These are phyloP conservation scores for Sporothrix schenckii DNA, from an alignment of 2,329 filamentous ascomycete genomes.

Conservation along the genomic window DNA sequence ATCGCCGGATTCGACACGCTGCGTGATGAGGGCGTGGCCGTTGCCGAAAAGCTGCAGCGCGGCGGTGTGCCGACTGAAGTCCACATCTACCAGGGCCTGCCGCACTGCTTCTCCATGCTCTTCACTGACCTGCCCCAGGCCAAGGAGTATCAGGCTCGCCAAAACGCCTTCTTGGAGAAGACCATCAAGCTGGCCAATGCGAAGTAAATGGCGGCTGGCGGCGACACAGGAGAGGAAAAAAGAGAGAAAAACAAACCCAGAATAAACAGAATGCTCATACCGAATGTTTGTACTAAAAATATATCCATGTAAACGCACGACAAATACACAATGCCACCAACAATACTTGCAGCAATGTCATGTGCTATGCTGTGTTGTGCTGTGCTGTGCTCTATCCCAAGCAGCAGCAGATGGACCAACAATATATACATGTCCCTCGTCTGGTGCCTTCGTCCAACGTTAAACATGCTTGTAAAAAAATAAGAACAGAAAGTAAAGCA, in stretches of 20 bases:
- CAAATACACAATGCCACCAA: slow-evolving; percentile 3
- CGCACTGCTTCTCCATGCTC: slow-evolving; percentile 43
- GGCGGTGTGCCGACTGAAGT: slow-evolving; percentile 43
- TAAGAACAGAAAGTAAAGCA: not conserved
- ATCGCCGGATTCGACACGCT: slow-evolving; percentile 44
- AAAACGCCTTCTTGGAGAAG: slow-evolving; percentile 29
- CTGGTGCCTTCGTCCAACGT: not conserved
- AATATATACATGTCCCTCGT: not conserved
- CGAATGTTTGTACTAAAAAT: slow-evolving; percentile 8
- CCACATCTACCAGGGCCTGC: slow-evolving; percentile 44
- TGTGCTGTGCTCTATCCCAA: slow-evolving; percentile 23
- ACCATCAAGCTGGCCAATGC: slow-evolving; percentile 24
- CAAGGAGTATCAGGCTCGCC: slow-evolving; percentile 27
- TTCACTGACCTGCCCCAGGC: slow-evolving; percentile 29
- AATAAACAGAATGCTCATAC: not conserved
- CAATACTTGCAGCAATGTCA: not conserved
- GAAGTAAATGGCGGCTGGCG: not conserved
- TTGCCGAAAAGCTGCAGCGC: slow-evolving; percentile 43
- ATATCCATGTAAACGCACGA: slow-evolving; percentile 6
- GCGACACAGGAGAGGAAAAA: not conserved
- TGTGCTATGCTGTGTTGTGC: not conserved
- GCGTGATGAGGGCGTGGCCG: slow-evolving; percentile 47
- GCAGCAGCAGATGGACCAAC: not conserved
- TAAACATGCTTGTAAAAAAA: slow-evolving; percentile 9
- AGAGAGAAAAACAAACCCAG: not conserved